Evolutionary conservation across 257 asterid species (phyloP).

Genomic region (Ehretia macrophylla): DNA sequence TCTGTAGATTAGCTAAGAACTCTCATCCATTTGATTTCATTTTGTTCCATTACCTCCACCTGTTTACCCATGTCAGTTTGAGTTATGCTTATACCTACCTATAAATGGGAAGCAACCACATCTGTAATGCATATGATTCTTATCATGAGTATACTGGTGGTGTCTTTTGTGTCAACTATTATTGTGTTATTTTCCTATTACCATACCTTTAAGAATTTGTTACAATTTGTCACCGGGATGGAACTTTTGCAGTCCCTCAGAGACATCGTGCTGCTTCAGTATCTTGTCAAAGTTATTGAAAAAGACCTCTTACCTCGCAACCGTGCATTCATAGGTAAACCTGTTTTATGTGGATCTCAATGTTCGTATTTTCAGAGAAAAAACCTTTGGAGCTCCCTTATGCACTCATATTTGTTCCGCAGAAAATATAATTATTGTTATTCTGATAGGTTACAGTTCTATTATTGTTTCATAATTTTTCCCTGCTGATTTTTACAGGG

Average conservation of each 20-base stretch:
- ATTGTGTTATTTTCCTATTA: too few species aligned
- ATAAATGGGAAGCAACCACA: too few species aligned
- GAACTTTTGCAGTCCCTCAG: conserved; percentile 53
- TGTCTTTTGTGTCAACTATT: not conserved
- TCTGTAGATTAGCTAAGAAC: too few species aligned
- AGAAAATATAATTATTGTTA: conserved; percentile 38
- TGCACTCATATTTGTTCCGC: conserved; percentile 24
- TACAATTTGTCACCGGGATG: too few species aligned
- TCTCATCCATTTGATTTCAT: too few species aligned
- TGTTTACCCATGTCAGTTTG: too few species aligned
- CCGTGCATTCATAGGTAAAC: conserved; percentile 51
- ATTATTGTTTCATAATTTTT: not conserved
- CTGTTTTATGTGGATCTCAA: not conserved
- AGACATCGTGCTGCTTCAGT: conserved; percentile 72
- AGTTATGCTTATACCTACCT: too few species aligned
- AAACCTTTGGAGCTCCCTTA: not conserved
- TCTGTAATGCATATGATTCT: too few species aligned
- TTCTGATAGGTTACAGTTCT: not conserved
- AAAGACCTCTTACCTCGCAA: conserved; percentile 66
- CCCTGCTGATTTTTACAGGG: conserved; percentile 54
- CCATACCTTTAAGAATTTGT: too few species aligned
- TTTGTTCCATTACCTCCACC: too few species aligned
- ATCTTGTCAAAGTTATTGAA: conserved; percentile 72
- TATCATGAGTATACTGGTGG: not conserved
- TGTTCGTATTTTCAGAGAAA: not conserved